Evolutionary conservation across 1,139 yeast genomes (phyloP).

Genomic region (Scheffersomyces parashehatae): DNA sequence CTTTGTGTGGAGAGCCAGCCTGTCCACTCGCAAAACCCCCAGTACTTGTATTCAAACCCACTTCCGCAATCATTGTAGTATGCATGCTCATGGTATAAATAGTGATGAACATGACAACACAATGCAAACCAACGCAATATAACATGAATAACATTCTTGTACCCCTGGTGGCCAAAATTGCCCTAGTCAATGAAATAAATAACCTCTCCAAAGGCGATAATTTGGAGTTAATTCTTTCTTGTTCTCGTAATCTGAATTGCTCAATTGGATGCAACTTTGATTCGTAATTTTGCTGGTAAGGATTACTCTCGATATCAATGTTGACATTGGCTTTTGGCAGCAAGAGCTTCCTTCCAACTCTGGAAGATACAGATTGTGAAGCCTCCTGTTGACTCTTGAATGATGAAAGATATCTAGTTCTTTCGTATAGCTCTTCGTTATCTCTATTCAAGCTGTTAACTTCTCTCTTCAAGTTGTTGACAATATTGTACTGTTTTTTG

Average conservation of each 20-base stretch:
- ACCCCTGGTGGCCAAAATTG: slow-evolving; percentile 69
- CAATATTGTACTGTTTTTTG: slow-evolving; percentile 55
- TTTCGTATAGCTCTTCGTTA: slow-evolving; percentile 77
- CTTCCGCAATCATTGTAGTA: slow-evolving; percentile 51
- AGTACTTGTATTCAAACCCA: slow-evolving; percentile 47
- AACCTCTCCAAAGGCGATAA: slow-evolving; percentile 78
- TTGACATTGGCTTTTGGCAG: slow-evolving; percentile 27
- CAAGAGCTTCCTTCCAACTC: slow-evolving; percentile 21
- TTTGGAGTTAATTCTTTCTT: slow-evolving; percentile 70
- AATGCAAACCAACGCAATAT: slow-evolving; percentile 77
- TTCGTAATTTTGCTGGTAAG: slow-evolving; percentile 68
- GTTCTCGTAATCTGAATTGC: slow-evolving; percentile 76
- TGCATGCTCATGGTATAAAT: slow-evolving; percentile 55
- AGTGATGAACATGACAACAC: slow-evolving; percentile 67
- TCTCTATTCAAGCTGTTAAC: slow-evolving; percentile 66
- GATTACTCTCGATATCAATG: slow-evolving; percentile 57
- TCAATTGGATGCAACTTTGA: slow-evolving; percentile 81
- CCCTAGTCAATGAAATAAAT: slow-evolving; percentile 72
- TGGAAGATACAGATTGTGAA: slow-evolving; percentile 14
- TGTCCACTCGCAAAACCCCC: slow-evolving; percentile 37
- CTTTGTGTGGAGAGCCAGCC: slow-evolving; percentile 12
- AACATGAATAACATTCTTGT: slow-evolving; percentile 72
- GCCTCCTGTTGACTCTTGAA: slow-evolving; percentile 24
- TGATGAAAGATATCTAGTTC: slow-evolving; percentile 73
- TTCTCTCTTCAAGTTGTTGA: slow-evolving; percentile 65